Conservation (phyloP, 257 asterid species). For the Salvia rosmarinus region DNA sequence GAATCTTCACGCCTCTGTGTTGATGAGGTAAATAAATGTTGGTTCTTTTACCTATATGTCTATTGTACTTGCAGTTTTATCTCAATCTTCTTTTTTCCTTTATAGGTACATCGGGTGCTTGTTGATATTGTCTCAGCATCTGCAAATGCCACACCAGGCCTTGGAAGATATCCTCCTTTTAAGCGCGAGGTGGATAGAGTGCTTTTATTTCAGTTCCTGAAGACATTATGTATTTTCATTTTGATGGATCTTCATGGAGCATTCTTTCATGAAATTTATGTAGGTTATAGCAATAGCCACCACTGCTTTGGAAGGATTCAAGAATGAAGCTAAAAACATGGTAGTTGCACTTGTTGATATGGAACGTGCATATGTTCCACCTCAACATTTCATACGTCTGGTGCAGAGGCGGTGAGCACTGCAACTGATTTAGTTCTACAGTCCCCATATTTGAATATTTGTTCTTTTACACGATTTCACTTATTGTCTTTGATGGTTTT, state of each 20-base stretch:
- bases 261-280: slow-evolving; percentile 28
- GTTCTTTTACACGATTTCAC: slow-evolving; percentile 8
- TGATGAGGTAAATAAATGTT: slow-evolving; percentile 73
- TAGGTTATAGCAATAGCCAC: slow-evolving; percentile 90
- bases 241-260: slow-evolving; percentile 23
- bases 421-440: slow-evolving; percentile 26
- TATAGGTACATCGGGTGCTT: slow-evolving; percentile 91
- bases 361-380: slow-evolving; percentile 99
- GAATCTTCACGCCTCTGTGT: slow-evolving; percentile 99
- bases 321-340: slow-evolving; percentile 85
- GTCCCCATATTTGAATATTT: neutral
- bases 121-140: slow-evolving; percentile 85
- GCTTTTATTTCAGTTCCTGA: slow-evolving; percentile 11
- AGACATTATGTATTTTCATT: slow-evolving; percentile 8
- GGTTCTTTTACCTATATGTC: slow-evolving; percentile 10
- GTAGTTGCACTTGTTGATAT: slow-evolving; percentile 98
- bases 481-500: slow-evolving; percentile 29
- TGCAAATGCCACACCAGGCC: slow-evolving; percentile 98
- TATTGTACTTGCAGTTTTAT: slow-evolving; percentile 16
- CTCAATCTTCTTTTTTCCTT: slow-evolving; percentile 4
- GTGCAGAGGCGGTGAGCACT: slow-evolving; percentile 86
- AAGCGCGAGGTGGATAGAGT: slow-evolving; percentile 76
- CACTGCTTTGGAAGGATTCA: slow-evolving; percentile 87
- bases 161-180: slow-evolving; percentile 97
- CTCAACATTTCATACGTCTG: slow-evolving; percentile 94